Percentiles rank a stretch among this genome's conserved stretches.
Conservation (phyloP, 1,139 yeast species). For the Diutina catenulata region DNA sequence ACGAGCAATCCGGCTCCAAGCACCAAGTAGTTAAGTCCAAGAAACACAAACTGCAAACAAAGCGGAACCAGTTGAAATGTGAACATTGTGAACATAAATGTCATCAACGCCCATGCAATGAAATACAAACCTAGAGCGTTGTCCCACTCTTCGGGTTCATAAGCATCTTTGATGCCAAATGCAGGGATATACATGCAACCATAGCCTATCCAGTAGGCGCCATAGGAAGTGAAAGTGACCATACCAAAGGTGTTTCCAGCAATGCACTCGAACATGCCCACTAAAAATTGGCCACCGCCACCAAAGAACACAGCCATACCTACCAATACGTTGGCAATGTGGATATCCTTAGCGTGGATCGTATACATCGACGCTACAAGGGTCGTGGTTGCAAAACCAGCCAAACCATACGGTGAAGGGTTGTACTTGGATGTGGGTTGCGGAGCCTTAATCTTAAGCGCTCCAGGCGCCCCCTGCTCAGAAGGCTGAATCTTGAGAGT, state of each 20-base stretch:
- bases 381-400: background rate
- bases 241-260: slow-evolving; percentile 4
- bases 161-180: background rate
- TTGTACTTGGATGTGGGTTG: background rate
- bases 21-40: slow-evolving; percentile 2
- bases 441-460: too few relatives aligned
- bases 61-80: background rate
- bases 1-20: background rate
- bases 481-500: too few relatives aligned
- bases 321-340: background rate
- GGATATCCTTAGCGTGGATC: slow-evolving; percentile 2
- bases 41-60: background rate
- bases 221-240: slow-evolving; percentile 3
- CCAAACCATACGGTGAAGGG: slow-evolving; percentile 4
- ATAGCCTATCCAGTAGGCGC: slow-evolving; percentile 3
- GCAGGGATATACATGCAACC: slow-evolving; percentile 1
- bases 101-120: background rate
- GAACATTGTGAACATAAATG: slow-evolving; percentile 2
- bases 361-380: background rate
- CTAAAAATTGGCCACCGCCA: slow-evolving; percentile 1
- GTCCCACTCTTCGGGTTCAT: background rate
- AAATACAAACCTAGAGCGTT: background rate
- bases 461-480: too few relatives aligned
- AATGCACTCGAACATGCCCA: background rate
- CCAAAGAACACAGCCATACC: slow-evolving; percentile 4